A percentile compares a stretch with the other conserved stretches of the same genome.
Evolutionary conservation across 768 basidiomycete genomes (phyloP).

Genomic region (Imleria badia): DNA sequence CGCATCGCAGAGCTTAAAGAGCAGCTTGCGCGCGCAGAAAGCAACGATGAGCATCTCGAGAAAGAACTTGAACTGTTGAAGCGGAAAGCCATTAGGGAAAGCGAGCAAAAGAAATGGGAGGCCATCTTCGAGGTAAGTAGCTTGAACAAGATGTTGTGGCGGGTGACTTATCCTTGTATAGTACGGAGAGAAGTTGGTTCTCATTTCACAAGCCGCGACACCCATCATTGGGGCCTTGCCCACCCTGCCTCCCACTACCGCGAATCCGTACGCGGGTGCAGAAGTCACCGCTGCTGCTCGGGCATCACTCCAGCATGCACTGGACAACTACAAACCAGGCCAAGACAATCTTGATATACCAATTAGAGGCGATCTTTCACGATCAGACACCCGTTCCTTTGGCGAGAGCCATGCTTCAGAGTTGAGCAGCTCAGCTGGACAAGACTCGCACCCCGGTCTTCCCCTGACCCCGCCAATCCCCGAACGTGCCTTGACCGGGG

Average conservation of each 20-base stretch:
- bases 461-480: slow-evolving; percentile 44
- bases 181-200: slow-evolving; percentile 80
- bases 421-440: slow-evolving; percentile 43
- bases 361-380: slow-evolving; percentile 50
- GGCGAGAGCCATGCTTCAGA: slow-evolving; percentile 82
- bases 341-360: slow-evolving; percentile 52
- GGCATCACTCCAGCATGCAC: slow-evolving; percentile 71
- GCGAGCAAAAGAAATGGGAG: slow-evolving; percentile 76
- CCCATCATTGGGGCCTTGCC: slow-evolving; percentile 65
- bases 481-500: slow-evolving; percentile 11
- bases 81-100: slow-evolving; percentile 73
- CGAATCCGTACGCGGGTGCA: slow-evolving; percentile 58
- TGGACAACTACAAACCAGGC: slow-evolving; percentile 77
- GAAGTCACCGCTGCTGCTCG: slow-evolving; percentile 67
- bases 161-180: slow-evolving; percentile 27
- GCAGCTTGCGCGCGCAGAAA: slow-evolving; percentile 64
- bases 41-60: slow-evolving; percentile 64
- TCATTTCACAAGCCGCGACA: slow-evolving; percentile 69
- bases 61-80: slow-evolving; percentile 70
- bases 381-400: slow-evolving; percentile 79
- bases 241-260: slow-evolving; percentile 57
- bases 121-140: slow-evolving; percentile 69
- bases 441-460: slow-evolving; percentile 34
- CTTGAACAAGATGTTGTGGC: slow-evolving; percentile 1
- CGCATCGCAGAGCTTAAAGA: slow-evolving; percentile 69